Evolutionary conservation across 441 rosid species (phyloP).

Genomic region (Syzygium syzygioides): DNA sequence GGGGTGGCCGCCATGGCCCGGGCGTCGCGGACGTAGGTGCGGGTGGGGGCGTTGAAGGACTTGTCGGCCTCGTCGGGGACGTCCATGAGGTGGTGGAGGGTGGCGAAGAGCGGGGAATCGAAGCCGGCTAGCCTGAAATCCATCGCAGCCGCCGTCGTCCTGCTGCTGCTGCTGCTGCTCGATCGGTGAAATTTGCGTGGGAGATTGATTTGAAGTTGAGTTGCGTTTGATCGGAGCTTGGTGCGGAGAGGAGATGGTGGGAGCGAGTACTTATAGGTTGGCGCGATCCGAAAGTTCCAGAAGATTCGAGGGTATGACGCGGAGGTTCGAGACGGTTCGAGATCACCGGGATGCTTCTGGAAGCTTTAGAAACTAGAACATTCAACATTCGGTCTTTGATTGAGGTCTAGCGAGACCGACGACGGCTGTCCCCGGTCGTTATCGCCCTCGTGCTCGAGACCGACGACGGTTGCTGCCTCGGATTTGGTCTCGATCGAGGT

Average conservation of each 20-base stretch:
- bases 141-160: not conserved
- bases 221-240: not conserved
- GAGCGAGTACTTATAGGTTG: not conserved
- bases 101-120: not conserved
- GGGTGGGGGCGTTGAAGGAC: not conserved
- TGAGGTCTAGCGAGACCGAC: too few relatives aligned
- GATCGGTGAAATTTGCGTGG: too few relatives aligned
- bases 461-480: too few relatives aligned
- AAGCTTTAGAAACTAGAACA: not conserved
- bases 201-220: not conserved
- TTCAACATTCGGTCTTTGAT: not conserved
- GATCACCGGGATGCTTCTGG: not conserved
- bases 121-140: not conserved
- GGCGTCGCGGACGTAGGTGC: slow-evolving; percentile 12
- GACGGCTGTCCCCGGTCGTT: too few relatives aligned
- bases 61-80: not conserved
- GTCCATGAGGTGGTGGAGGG: not conserved
- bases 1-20: slow-evolving; percentile 10
- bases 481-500: too few relatives aligned
- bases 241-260: not conserved
- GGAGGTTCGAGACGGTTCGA: not conserved
- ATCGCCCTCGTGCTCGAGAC: too few relatives aligned
- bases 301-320: accelerated
- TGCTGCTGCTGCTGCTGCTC: not conserved
- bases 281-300: not conserved